phyloP scores from a whole-genome alignment of 345 rosid genomes.

The Salix caprea region DNA sequence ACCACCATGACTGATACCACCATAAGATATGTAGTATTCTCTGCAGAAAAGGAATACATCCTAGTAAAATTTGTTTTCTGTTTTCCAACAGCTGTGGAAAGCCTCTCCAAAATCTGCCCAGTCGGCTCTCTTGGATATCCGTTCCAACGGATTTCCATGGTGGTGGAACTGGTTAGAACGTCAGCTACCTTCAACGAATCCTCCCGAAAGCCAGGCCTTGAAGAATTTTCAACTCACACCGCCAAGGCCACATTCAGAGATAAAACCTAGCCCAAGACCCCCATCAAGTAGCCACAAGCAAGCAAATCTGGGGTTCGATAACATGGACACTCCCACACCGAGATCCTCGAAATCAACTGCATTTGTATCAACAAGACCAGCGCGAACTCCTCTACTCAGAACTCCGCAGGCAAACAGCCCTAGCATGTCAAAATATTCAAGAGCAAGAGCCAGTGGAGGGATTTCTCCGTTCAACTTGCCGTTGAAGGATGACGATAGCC shows the following conservation, averaged over 20 bases:
- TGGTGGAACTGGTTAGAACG: constrained; percentile 97
- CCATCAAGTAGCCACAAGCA: constrained; percentile 43
- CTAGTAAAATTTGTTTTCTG: neutral
- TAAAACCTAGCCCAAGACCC: constrained; percentile 53
- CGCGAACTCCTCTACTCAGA: constrained; percentile 45
- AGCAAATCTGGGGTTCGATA: constrained; percentile 41
- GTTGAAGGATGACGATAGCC: constrained; percentile 86
- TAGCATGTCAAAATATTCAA: constrained; percentile 53
- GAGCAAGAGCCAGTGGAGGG: constrained; percentile 51
- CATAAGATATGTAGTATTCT: neutral
- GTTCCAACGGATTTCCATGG: constrained; percentile 68
- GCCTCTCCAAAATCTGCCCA: constrained; percentile 50
- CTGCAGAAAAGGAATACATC: neutral
- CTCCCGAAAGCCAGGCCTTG: constrained; percentile 38
- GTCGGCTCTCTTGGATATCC: constrained; percentile 35
- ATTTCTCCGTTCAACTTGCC: constrained; percentile 53
- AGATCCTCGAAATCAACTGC: constrained; percentile 67
- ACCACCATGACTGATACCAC: neutral
- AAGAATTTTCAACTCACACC: constrained; percentile 52
- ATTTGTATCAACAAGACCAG: constrained; percentile 35
- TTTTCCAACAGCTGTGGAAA: constrained; percentile 49
- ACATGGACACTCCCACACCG: constrained; percentile 64
- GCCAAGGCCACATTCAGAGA: constrained; percentile 42
- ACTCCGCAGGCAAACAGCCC: constrained; percentile 35
- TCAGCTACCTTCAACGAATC: constrained; percentile 46